Base-by-base conservation (phyloP, 2,329 filamentous ascomycete genomes). In the Aspergillus fischeri region DNA sequence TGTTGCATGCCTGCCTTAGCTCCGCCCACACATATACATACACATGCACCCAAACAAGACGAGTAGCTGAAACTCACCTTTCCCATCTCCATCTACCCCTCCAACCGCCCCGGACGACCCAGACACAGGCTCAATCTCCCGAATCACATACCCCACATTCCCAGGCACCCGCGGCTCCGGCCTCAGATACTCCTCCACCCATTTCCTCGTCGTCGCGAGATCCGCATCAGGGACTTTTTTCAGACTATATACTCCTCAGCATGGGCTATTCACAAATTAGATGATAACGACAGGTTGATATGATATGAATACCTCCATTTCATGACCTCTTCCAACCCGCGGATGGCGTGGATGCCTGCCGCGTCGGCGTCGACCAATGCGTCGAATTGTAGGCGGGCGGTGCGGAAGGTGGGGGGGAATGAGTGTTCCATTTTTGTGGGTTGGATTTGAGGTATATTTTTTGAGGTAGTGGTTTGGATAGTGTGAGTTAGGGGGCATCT, bases 291-390 rank as follows among this genome's bases (percentile, higher is more conserved):
- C 4, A 25, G 52, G 4, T 8, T 41, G 48, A 9, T 8, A 20
- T 10, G 4, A 20, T 29, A 8, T 20, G 5, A 6, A 7, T 50
- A 62, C 60, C 52, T 56, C 57, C 60, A 64, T 54, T 60, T 60
- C 55, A 62, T 60, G 4, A 57, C 58, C 25, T 57, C 45, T 5
- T 49, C 20, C 7, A 52, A 48, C 9, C 32, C 27, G 3, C 62
- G 57, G 5, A 61, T 52, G 10, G 50, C 54, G 10, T 57, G 51
- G 4, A 63, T 28, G 11, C 44, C 57, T 9, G 44, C 38, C 1
- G 55, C 56, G 41, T 64, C 58, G 4, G 38, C 17, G 10, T 51
- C 24, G 14, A 32, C 25, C 7, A 62, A 35, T 0, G 54, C 51
- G 5, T 25, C 20, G 32, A 63, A 56, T 24, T 48, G 20, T 2